phyloP scores from a whole-genome alignment of 75 land plant genomes.

The Azolla pinnata region DNA sequence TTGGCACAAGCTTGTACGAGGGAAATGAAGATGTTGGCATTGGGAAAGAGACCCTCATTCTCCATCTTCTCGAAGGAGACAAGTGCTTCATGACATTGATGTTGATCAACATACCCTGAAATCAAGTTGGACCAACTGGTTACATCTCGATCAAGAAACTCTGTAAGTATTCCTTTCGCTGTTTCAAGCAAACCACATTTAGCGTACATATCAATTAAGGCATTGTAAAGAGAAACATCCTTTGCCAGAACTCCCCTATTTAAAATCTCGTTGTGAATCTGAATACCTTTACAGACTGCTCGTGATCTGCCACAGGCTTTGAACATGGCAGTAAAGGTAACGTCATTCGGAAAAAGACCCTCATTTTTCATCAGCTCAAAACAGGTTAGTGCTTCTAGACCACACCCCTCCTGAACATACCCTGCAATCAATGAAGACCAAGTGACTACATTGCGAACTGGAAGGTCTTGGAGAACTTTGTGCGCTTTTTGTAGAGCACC shows the following conservation, averaged over 20 bases:
- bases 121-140: no score
- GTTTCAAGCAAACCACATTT: slow-evolving; percentile 10
- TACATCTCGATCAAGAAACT: slow-evolving; percentile 4
- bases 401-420: slow-evolving; percentile 5
- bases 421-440: slow-evolving; percentile 10
- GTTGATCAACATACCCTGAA: no score
- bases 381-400: neutral
- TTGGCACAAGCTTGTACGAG: no score
- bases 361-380: slow-evolving; percentile 12
- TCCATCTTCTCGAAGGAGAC: no score
- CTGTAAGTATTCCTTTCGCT: slow-evolving; percentile 5
- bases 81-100: no score
- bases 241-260: slow-evolving; percentile 10
- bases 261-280: slow-evolving; percentile 37
- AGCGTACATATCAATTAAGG: no score
- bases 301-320: slow-evolving; percentile 23
- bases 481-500: slow-evolving; percentile 32
- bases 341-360: slow-evolving; percentile 18
- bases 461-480: slow-evolving; percentile 32
- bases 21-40: no score
- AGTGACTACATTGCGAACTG: slow-evolving; percentile 35
- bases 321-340: slow-evolving; percentile 4
- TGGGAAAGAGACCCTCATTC: no score
- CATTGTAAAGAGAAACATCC: slow-evolving; percentile 19
- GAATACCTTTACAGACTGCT: slow-evolving; percentile 23